Base-by-base conservation (phyloP, 1,284 basidiomycete species). In the Fistulina hepatica region DNA sequence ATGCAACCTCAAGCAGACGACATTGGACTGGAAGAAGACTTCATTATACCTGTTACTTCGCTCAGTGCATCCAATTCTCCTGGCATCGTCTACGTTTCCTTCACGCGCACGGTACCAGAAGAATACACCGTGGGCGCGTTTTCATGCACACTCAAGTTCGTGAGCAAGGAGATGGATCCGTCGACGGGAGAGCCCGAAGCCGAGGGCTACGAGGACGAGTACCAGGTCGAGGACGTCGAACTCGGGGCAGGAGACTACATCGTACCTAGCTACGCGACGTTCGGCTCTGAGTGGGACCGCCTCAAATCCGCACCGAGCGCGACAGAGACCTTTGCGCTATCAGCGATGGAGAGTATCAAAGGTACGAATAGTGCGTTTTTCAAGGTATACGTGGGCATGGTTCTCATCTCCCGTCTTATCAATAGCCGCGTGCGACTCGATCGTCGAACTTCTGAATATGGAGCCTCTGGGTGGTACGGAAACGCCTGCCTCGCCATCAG, bases 191-290 rank as follows among this genome's bases (percentile, higher is more conserved):
- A 92, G 57, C 94, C 95, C 10, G 95, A 99, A 59, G 90, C 89
- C 49, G 93, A 97, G 47, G 95, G 95, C 6, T 99, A 98, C 61
- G 86, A 92, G 56, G 95, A 98, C 65, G 94, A 98, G 61, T 99
- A 99, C 63, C 86, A 92, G 59, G 70, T 97, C 28, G 94, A 97
- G 60, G 95, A 97, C 48, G 76, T 97, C 40, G 95, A 97, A 55
- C 66, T 99, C 34, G 81, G 81, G 40, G 90, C 88, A 4, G 80
- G 81, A 21, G 88, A 92, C 61, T 99, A 97, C 61, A 88, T 99
- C 53, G 69, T 91, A 34, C 92, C 92, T 12, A 90, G 75, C 47
- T 97, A 97, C 55, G 80, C 79, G 27, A 86, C 86, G 23, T 98
- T 98, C 61, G 72, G 75, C 35, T 73, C 81, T 35, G 94, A 98